Evolutionary conservation across 2,329 filamentous ascomycete species (phyloP), one percentile per base, ranked within the genome.

Genomic region (Cytospora schulzeri): DNA sequence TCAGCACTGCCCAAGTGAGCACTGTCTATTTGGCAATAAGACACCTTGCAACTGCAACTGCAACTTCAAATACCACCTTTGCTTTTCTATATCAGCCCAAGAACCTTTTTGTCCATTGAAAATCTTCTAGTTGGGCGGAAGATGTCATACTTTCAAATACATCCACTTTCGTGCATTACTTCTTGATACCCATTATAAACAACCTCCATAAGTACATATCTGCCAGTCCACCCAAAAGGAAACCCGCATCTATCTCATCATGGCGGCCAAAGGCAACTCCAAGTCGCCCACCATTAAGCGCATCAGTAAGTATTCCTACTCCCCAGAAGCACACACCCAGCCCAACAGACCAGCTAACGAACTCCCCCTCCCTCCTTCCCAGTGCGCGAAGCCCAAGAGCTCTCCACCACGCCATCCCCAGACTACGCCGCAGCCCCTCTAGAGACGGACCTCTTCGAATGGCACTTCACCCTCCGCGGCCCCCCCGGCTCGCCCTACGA

Each of bases 401-500:
- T 99, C 63, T 88, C 91, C 66, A 83, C 82, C 65, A 85, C 90
- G 45, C 92, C 94, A 5, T 95, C 92, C 2, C 82, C 91, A 61
- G 92, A 97, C 79, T 96, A 94, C 78, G 87, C 90, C 70, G 95
- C 94, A 50, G 83, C 88, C 4, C 95, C 95, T 0, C 86, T 94
- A 67, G 94, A 98, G 74, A 83, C 87, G 35, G 93, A 98, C 77
- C 88, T 99, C 61, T 97, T 97, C 79, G 93, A 98, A 78, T 99
- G 95, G 95, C 95, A 99, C 81, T 99, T 98, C 79, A 99, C 95
- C 0, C 83, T 99, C n/a, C 88, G 90, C 59, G 95, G 95, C 0
- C 93, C 94, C 0, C 94, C 94, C 0, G 82, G 86, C 35, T 93
- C 92, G 0, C 86, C 89, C 45, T 97, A 93, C 78, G 86, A 87